These are phyloP conservation scores for Blastosporella zonata DNA, from an alignment of 1,284 basidiomycete genomes.

Conservation along the genomic window DNA sequence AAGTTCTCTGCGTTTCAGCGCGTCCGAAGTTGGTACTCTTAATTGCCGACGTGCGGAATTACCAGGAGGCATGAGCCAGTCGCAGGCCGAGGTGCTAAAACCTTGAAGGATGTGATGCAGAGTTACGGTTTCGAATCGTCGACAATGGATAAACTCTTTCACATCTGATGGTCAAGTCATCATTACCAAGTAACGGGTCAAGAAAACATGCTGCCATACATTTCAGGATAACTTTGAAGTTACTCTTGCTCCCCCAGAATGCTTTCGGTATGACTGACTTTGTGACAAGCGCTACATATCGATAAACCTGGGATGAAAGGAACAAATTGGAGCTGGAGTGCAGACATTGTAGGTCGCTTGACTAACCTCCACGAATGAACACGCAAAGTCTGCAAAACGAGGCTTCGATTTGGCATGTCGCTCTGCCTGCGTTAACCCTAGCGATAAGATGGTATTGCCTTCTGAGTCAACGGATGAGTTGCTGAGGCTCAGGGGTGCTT, in stretches of 20 bases:
- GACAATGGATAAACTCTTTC: constrained; percentile 65
- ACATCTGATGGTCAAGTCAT: constrained; percentile 48
- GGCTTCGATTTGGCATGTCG: constrained; percentile 58
- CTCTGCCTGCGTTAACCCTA: constrained; percentile 47
- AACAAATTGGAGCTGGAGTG: not conserved
- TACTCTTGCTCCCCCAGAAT: constrained; percentile 78
- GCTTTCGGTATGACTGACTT: constrained; percentile 69
- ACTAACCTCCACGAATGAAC: constrained; percentile 57
- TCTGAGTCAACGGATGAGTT: constrained; percentile 47
- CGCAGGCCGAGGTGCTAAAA: constrained; percentile 73
- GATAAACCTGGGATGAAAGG: constrained; percentile 55
- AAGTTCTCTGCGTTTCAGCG: constrained; percentile 71
- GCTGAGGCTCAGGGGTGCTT: constrained; percentile 32
- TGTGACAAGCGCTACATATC: constrained; percentile 64
- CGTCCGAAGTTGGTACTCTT: constrained; percentile 64
- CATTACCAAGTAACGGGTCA: not conserved
- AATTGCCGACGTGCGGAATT: constrained; percentile 34
- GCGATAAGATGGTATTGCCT: constrained; percentile 40
- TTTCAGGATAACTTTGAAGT: constrained; percentile 59
- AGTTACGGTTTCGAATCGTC: constrained; percentile 79
- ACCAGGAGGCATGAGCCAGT: constrained; percentile 70
- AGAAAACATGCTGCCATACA: constrained; percentile 44
- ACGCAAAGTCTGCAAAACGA: constrained; percentile 75
- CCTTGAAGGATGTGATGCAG: constrained; percentile 82
- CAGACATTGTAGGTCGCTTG: too few relatives aligned